Evolutionary conservation across 495 filamentous ascomycete species (phyloP).

Genomic region (Lindgomyces ingoldianus): DNA sequence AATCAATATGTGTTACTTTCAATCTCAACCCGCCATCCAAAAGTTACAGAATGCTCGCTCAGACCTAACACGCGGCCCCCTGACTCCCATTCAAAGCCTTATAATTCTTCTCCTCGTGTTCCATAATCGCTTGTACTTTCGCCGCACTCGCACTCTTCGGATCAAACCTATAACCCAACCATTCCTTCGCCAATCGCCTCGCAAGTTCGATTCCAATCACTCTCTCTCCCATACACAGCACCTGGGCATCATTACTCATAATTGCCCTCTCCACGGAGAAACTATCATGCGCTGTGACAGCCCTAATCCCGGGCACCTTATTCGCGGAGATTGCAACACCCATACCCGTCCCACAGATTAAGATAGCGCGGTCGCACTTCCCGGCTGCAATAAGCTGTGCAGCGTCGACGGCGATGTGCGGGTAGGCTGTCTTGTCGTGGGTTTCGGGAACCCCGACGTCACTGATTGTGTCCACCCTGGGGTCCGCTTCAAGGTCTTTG

Average conservation of each 20-base stretch:
- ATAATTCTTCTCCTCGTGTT: slow-evolving; percentile 64
- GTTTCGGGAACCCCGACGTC: slow-evolving; percentile 68
- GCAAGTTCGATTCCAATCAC: slow-evolving; percentile 81
- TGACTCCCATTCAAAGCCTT: no score
- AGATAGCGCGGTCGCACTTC: slow-evolving; percentile 72
- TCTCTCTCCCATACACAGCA: slow-evolving; percentile 84
- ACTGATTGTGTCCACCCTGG: slow-evolving; percentile 65
- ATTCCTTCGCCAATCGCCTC: slow-evolving; percentile 74
- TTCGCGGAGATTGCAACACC: slow-evolving; percentile 86
- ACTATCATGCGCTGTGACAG: slow-evolving; percentile 83
- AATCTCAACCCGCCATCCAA: no score
- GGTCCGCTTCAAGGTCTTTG: slow-evolving; percentile 64
- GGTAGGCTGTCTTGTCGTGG: slow-evolving; percentile 80
- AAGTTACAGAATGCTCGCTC: no score
- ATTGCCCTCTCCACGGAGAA: slow-evolving; percentile 81
- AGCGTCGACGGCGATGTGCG: slow-evolving; percentile 73
- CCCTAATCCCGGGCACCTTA: slow-evolving; percentile 81
- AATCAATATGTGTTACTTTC: no score
- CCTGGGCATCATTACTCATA: slow-evolving; percentile 83
- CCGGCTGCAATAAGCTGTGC: slow-evolving; percentile 67
- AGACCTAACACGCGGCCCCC: no score
- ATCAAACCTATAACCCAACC: slow-evolving; percentile 82
- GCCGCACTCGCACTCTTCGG: slow-evolving; percentile 67
- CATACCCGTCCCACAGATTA: slow-evolving; percentile 86
- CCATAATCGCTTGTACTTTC: slow-evolving; percentile 73